Evolutionary conservation across 768 basidiomycete species (phyloP), one percentile per base, ranked within the genome.

Genomic region (Tulasnella sp.): DNA sequence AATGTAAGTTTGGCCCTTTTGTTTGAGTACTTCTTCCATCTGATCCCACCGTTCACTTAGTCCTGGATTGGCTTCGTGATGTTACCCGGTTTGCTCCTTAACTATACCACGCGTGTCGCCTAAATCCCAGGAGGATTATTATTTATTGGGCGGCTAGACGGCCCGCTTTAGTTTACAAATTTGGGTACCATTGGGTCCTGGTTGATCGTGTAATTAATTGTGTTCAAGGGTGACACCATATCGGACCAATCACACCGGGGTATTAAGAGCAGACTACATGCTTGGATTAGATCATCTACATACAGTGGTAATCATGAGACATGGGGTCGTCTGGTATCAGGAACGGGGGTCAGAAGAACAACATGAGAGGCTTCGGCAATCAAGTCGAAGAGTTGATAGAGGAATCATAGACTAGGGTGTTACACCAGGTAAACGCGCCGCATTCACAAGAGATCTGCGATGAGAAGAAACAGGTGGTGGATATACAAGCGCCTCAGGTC

Each of bases 61-160:
- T 78, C 77, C 14, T 78, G 77, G 77, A 78, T 78, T 37, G 77
- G 77, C 34, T 78, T 31, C 31, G 50, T 78, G 5, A 78, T 78
- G 77, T 37, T 78, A 20, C 77, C 77, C 40, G 77, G 77, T 37
- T 60, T 78, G n/a, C 58, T 78, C 22, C 60, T 78, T 18, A 60
- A 78, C 48, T 78, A 78, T 44, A 41, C 28, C 37, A 60, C 46
- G 20, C 73, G 73, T 28, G 73, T 74, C 14, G 64, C 64, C 31
- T 69, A 69, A 69, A 69, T 69, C 64, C 64, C 64, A 69, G 31
- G 28, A 31, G 64, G 64, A 69, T 69, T 69, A 28, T 14, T 69
- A 69, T 69, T 69, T 69, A 69, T 69, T 37, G 64, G 64, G 34
- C 64, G 64, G 31, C 31, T 28, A 34, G 64, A 37, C 28, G 34